Percentiles rank a stretch among this genome's conserved stretches.
Conservation (phyloP, 2,329 filamentous ascomycete species). For the Diplodia seriata region DNA sequence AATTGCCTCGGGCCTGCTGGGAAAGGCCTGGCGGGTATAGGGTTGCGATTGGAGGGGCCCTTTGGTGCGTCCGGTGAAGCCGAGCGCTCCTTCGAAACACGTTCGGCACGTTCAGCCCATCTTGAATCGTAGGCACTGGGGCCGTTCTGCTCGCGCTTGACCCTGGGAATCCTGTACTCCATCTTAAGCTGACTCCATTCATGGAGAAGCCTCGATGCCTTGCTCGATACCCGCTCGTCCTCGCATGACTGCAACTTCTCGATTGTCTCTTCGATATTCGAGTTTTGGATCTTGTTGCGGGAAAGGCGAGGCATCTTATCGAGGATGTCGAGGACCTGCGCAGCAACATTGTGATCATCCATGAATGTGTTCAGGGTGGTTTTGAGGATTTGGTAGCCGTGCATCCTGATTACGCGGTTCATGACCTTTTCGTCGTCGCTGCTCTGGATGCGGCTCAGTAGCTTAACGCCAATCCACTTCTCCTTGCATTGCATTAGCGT, state of each 20-base stretch:
- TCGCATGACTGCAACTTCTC: conserved; percentile 70
- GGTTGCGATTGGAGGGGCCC: conserved; percentile 50
- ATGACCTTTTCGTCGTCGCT: conserved; percentile 87
- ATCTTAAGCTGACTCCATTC: conserved; percentile 90
- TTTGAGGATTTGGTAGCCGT: conserved; percentile 94
- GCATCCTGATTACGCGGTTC: conserved; percentile 91
- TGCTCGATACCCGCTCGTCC: conserved; percentile 76
- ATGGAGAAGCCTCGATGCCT: conserved; percentile 74
- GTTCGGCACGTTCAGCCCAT: conserved; percentile 68
- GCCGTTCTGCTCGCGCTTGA: conserved; percentile 76
- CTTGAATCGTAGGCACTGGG: conserved; percentile 53
- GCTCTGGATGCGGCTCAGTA: conserved; percentile 85
- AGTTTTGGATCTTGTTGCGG: conserved; percentile 95
- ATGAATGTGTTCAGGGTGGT: conserved; percentile 83
- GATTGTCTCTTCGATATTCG: conserved; percentile 88
- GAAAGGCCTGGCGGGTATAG: conserved; percentile 65
- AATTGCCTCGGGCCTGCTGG: conserved; percentile 35
- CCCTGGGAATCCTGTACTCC: conserved; percentile 89
- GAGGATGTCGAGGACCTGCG: conserved; percentile 89
- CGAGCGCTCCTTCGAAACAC: conserved; percentile 57
- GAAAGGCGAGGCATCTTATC: conserved; percentile 89
- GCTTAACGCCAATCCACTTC: conserved; percentile 98
- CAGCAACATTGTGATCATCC: conserved; percentile 86
- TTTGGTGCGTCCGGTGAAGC: conserved; percentile 54
- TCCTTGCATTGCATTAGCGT: conserved; percentile 97